These are phyloP conservation scores for Hyaloperonospora brassicae DNA, from an alignment of 352 stramenopile genomes.

Conservation along the genomic window DNA sequence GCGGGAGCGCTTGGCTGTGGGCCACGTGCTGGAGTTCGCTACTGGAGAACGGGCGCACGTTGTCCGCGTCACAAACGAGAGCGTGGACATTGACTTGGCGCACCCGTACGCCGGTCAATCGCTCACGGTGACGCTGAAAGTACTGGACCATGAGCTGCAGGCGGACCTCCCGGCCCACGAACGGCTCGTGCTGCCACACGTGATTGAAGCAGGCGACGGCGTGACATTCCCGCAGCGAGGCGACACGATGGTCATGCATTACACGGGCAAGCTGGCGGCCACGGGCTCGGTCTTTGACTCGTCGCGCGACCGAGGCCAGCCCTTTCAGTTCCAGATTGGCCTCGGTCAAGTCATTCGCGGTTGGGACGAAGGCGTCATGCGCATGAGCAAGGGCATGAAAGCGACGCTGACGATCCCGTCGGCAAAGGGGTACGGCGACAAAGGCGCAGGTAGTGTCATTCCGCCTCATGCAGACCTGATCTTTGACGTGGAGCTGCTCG, in stretches of 20 bases:
- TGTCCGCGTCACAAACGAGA: conserved; percentile 57
- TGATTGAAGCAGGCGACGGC: conserved; percentile 56
- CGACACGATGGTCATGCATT: conserved; percentile 81
- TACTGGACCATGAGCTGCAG: conserved; percentile 51
- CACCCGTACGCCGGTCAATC: conserved; percentile 76
- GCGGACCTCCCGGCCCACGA: conserved; percentile 41
- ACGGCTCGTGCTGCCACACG: conserved; percentile 63
- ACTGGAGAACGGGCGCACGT: conserved; percentile 56
- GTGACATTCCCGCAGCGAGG: conserved; percentile 53
- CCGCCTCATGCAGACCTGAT: conserved; percentile 89
- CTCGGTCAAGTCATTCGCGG: conserved; percentile 89
- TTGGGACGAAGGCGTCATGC: conserved; percentile 92
- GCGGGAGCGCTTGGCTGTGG: conserved; percentile 55
- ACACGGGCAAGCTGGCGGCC: conserved; percentile 61
- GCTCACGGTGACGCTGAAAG: conserved; percentile 58
- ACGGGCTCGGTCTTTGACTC: conserved; percentile 73
- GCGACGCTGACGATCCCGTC: conserved; percentile 86
- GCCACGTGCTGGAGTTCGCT: conserved; percentile 49
- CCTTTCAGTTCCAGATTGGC: conserved; percentile 77
- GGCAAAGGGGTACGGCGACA: conserved; percentile 89
- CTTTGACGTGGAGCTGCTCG: conserved; percentile 91
- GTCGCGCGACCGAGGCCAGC: conserved; percentile 56
- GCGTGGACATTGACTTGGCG: conserved; percentile 65
- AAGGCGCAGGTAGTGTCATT: conserved; percentile 79
- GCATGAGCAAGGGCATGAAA: conserved; percentile 93